These are phyloP conservation scores for Sporothrix pallida DNA, from an alignment of 2,329 filamentous ascomycete genomes.

Conservation along the genomic window DNA sequence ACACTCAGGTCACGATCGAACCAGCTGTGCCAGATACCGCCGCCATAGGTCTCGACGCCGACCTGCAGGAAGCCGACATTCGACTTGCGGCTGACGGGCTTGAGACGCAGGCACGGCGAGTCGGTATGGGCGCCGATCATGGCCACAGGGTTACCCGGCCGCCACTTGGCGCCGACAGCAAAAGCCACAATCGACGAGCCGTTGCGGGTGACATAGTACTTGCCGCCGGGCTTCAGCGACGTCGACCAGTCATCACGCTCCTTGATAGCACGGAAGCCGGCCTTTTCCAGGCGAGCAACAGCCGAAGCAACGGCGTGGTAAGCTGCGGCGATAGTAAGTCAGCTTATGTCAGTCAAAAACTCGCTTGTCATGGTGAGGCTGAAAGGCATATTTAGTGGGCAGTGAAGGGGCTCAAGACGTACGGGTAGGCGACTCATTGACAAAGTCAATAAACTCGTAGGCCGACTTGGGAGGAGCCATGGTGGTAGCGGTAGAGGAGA, in stretches of 20 bases:
- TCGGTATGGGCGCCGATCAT: slow-evolving; percentile 98
- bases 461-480: slow-evolving; percentile 66
- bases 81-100: slow-evolving; percentile 90
- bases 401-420: slow-evolving; percentile 45
- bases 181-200: slow-evolving; percentile 91
- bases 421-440: slow-evolving; percentile 95
- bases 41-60: slow-evolving; percentile 95
- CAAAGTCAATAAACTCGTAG: slow-evolving; percentile 87
- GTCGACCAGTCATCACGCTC: slow-evolving; percentile 90
- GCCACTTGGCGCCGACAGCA: slow-evolving; percentile 88
- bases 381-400: not conserved
- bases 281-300: slow-evolving; percentile 75
- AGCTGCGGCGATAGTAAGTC: slow-evolving; percentile 59
- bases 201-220: slow-evolving; percentile 96
- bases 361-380: not conserved
- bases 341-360: not conserved
- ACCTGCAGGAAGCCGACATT: slow-evolving; percentile 89
- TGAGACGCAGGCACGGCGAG: slow-evolving; percentile 87
- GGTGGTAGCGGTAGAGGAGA: slow-evolving; percentile 41
- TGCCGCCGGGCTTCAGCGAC: slow-evolving; percentile 80
- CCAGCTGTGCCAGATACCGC: slow-evolving; percentile 97
- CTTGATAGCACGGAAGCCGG: slow-evolving; percentile 86
- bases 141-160: slow-evolving; percentile 84
- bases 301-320: slow-evolving; percentile 91
- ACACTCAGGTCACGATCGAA: slow-evolving; percentile 94